phyloP scores from a whole-genome alignment of 169 alveolate genomes.

The Plasmodium malariae region DNA sequence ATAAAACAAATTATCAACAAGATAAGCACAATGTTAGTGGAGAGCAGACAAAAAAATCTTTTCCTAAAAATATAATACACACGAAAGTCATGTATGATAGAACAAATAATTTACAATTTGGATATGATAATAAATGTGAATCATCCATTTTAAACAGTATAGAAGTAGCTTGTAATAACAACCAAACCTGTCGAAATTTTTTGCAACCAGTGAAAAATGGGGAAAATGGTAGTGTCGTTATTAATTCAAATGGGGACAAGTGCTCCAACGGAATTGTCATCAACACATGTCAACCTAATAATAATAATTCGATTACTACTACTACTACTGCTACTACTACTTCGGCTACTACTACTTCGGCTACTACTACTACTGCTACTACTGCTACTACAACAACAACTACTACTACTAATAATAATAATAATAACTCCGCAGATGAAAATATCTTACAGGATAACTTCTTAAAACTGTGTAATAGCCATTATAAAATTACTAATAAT shows the following conservation, averaged over 20 bases:
- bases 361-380: no score
- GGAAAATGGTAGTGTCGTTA: neutral
- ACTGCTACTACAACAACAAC: no score
- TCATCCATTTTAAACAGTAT: slow-evolving; percentile 5
- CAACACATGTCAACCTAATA: slow-evolving; percentile 1
- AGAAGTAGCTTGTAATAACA: slow-evolving; percentile 1
- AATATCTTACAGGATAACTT: neutral
- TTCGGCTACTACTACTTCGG: no score
- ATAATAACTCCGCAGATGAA: neutral
- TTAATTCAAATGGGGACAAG: neutral
- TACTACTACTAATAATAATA: no score
- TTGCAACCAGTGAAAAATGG: neutral
- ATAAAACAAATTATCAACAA: no score
- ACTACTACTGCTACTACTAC: no score
- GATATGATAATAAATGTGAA: neutral
- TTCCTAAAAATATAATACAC: no score
- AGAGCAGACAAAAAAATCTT: no score
- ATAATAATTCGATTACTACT: no score
- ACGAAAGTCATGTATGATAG: no score
- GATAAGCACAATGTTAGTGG: no score
- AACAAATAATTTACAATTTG: no score
- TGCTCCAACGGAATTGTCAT: neutral
- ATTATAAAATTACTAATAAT: neutral
- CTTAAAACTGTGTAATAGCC: slow-evolving; percentile 4
- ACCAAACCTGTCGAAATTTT: neutral